These are phyloP conservation scores for Trapa bicornis DNA, from an alignment of 345 rosid species.

Conservation along the genomic window DNA sequence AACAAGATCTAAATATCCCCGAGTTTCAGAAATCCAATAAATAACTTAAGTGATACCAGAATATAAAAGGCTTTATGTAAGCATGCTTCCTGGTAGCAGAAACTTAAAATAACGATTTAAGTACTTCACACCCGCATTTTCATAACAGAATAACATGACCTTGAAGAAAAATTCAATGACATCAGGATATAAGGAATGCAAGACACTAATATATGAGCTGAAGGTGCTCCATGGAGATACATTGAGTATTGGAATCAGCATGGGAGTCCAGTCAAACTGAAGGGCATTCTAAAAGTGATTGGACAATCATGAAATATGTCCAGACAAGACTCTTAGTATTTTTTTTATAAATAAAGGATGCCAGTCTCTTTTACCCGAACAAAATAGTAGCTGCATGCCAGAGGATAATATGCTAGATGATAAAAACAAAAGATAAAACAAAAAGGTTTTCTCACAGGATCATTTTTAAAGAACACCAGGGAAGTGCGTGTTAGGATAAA, in stretches of 20 bases:
- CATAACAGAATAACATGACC: not conserved
- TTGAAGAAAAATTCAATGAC: not conserved
- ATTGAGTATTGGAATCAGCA: not conserved
- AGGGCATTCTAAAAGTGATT: not conserved
- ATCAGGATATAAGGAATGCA: not conserved
- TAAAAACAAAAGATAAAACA: not conserved
- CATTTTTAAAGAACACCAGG: conserved; percentile 95
- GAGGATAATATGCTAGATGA: not conserved
- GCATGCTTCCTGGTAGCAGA: not conserved
- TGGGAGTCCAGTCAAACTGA: not conserved
- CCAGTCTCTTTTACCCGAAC: not conserved
- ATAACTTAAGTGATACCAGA: not conserved
- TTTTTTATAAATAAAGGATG: not conserved
- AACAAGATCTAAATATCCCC: not conserved
- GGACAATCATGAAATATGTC: not conserved
- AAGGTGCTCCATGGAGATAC: not conserved
- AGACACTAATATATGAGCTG: not conserved
- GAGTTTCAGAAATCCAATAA: not conserved
- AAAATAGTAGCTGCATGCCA: not conserved
- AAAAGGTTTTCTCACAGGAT: conserved; percentile 60
- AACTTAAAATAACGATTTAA: not conserved
- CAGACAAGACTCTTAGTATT: not conserved
- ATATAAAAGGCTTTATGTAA: not conserved
- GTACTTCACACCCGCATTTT: not conserved
- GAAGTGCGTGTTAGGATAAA: conserved; percentile 93